Evolutionary conservation across 2,329 filamentous ascomycete genomes (phyloP).

Genomic region (Colletotrichum sp.): DNA sequence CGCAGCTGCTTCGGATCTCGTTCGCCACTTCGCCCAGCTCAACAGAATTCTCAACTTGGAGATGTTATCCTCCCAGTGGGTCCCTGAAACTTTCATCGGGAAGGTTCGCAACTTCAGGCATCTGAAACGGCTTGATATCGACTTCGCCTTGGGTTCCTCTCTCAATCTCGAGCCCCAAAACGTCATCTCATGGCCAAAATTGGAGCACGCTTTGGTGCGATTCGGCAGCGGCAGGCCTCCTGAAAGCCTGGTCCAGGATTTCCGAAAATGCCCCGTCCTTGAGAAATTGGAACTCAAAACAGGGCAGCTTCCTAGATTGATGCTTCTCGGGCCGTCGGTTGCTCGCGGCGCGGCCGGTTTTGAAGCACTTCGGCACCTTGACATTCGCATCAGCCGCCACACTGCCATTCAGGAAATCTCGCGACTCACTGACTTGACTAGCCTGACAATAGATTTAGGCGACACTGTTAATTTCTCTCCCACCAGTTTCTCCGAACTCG

Average conservation of each 20-base stretch:
- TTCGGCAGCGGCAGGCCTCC: neutral
- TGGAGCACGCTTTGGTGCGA: neutral
- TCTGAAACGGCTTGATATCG: neutral
- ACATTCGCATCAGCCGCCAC: neutral
- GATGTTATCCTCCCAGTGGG: neutral
- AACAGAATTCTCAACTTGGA: neutral
- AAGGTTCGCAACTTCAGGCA: neutral
- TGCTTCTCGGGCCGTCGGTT: neutral
- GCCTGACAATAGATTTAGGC: neutral
- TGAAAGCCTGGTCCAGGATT: neutral
- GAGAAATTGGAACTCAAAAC: neutral
- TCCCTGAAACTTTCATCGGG: neutral
- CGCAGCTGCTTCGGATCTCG: neutral
- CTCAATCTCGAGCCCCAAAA: rapidly evolving
- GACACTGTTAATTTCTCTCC: neutral
- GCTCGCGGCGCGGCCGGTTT: neutral
- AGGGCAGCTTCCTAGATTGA: neutral
- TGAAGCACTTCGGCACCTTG: neutral
- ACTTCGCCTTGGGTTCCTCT: neutral
- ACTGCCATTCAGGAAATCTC: neutral
- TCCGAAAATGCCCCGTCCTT: neutral
- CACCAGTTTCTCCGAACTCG: neutral
- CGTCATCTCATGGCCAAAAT: neutral
- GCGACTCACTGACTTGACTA: neutral
- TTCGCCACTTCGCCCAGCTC: neutral